Conservation (phyloP, 164 flowering plant genomes). For the Umbilicus rupestris region DNA sequence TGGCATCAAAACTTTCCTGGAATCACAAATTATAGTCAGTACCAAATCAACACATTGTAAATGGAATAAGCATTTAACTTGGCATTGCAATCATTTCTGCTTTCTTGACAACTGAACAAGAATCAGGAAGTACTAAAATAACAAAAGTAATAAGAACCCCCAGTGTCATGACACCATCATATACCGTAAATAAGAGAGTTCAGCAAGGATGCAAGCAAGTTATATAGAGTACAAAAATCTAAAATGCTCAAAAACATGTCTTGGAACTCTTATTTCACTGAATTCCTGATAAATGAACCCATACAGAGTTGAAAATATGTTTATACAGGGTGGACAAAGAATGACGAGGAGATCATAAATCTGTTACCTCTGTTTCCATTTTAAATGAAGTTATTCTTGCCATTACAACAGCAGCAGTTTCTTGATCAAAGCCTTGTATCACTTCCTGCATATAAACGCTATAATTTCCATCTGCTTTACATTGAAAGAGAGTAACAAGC, state of each 20-base stretch:
- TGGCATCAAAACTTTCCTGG: constrained; percentile 95
- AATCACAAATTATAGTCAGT: constrained; percentile 6
- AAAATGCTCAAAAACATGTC: too few relatives aligned
- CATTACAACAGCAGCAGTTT: constrained; percentile 92
- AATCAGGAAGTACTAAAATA: neutral
- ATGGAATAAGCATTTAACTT: neutral
- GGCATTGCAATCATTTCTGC: neutral
- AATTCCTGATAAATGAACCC: neutral
- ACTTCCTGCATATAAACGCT: constrained; percentile 47
- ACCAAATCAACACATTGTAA: neutral
- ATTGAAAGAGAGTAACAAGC: neutral
- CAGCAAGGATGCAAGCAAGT: neutral
- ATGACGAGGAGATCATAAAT: neutral
- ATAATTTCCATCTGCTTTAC: neutral
- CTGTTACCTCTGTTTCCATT: constrained; percentile 90
- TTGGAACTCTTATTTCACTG: neutral
- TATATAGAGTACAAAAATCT: neutral
- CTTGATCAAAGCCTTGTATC: constrained; percentile 93
- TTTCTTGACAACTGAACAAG: neutral
- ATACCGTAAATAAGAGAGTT: neutral
- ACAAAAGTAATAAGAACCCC: neutral
- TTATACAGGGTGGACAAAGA: neutral
- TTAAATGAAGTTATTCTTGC: constrained; percentile 77
- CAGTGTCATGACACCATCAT: neutral
- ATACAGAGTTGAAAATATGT: neutral